phyloP scores from a whole-genome alignment of 768 basidiomycete species.

The Boletus coccyginus region DNA sequence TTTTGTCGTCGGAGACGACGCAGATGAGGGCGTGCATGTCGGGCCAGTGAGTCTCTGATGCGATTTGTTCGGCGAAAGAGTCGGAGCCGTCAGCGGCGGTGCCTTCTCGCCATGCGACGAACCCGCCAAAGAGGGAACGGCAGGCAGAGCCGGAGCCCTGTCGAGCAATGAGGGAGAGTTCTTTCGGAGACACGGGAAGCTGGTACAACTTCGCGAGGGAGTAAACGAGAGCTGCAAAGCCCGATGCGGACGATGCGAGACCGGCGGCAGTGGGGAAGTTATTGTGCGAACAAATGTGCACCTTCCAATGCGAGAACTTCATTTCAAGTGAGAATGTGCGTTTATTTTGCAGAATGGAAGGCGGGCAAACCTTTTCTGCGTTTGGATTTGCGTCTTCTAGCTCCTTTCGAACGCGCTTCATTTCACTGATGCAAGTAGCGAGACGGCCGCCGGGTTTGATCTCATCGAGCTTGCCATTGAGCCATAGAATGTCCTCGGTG shows the following conservation, averaged over 20 bases:
- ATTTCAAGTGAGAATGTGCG: background rate
- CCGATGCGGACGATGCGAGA: slow-evolving; percentile 94
- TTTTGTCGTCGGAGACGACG: slow-evolving; percentile 94
- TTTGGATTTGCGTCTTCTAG: slow-evolving; percentile 69
- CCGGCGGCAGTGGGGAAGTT: slow-evolving; percentile 99
- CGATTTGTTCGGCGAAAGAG: slow-evolving; percentile 85
- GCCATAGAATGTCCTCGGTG: slow-evolving; percentile 80
- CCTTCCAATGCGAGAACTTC: slow-evolving; percentile 41
- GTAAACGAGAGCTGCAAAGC: slow-evolving; percentile 91
- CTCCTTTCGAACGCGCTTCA: slow-evolving; percentile 72
- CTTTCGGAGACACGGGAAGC: slow-evolving; percentile 73
- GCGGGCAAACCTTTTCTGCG: slow-evolving; percentile 56
- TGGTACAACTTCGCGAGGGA: slow-evolving; percentile 86
- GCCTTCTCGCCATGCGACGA: slow-evolving; percentile 85
- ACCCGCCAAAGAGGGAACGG: slow-evolving; percentile 95
- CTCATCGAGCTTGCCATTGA: slow-evolving; percentile 90
- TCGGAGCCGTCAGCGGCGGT: slow-evolving; percentile 66
- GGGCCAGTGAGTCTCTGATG: slow-evolving; percentile 86
- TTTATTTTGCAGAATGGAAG: background rate
- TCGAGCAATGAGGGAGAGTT: slow-evolving; percentile 90
- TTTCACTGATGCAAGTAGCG: slow-evolving; percentile 81
- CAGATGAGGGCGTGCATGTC: slow-evolving; percentile 97
- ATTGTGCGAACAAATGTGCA: slow-evolving; percentile 94
- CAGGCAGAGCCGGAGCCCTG: slow-evolving; percentile 98
- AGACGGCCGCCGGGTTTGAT: slow-evolving; percentile 81